Evolutionary conservation across 2,329 filamentous ascomycete species (phyloP).

Genomic region (Graphilbum fragrans): DNA sequence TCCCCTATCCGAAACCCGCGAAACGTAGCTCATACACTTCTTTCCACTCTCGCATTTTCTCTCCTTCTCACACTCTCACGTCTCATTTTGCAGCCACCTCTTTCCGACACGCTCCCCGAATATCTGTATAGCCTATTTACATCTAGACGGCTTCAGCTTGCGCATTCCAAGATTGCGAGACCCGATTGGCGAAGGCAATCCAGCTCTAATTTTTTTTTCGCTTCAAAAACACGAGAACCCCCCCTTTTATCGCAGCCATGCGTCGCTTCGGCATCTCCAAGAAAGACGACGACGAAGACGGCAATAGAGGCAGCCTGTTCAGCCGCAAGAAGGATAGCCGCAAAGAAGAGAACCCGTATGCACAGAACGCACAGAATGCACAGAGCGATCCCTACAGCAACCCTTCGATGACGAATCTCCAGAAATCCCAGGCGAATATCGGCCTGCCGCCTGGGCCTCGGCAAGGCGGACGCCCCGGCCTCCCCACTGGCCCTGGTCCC

Average conservation of each 20-base stretch:
- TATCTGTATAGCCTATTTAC: too few relatives aligned
- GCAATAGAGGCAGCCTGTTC: constrained; percentile 38
- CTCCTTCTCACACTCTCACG: neutral
- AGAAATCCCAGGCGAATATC: constrained; percentile 19
- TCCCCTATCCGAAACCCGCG: neutral
- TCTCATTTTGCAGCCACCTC: neutral
- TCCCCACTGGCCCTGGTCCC: constrained; percentile 23
- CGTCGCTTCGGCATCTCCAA: constrained; percentile 44
- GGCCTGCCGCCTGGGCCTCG: constrained; percentile 4
- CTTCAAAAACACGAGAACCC: neutral
- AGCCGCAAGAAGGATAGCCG: constrained; percentile 36
- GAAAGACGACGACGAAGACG: constrained; percentile 32
- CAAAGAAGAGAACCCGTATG: constrained; percentile 42
- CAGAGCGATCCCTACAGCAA: constrained; percentile 41
- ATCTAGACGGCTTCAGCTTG: too few relatives aligned
- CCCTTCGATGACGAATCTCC: constrained; percentile 34
- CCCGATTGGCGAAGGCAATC: too few relatives aligned
- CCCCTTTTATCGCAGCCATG: constrained; percentile 25
- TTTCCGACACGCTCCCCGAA: neutral
- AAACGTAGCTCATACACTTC: neutral
- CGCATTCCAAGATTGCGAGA: too few relatives aligned
- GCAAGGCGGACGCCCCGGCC: constrained; percentile 16
- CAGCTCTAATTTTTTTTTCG: neutral
- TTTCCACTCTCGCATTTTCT: neutral
- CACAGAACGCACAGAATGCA: constrained; percentile 28